Evolutionary conservation across 2,329 filamentous ascomycete genomes (phyloP).

Genomic region (Alternaria rosae): DNA sequence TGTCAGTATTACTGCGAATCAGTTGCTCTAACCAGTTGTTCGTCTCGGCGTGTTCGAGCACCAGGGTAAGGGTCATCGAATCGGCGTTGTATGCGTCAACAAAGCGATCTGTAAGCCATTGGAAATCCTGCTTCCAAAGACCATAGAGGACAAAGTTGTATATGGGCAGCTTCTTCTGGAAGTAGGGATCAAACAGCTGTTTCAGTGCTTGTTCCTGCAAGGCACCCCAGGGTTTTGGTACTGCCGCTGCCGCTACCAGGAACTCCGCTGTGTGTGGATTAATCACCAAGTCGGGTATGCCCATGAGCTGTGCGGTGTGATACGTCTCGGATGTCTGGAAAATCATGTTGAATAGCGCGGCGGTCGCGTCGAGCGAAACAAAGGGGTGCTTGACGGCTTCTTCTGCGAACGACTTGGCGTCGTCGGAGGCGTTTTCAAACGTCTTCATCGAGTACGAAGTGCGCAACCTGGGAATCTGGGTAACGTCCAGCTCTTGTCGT

Average conservation of each 20-base stretch:
- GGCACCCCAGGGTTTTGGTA: slow-evolving; percentile 77
- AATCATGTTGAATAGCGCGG: slow-evolving; percentile 69
- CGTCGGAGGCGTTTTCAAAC: slow-evolving; percentile 67
- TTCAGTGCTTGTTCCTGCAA: slow-evolving; percentile 78
- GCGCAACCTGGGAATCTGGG: slow-evolving; percentile 81
- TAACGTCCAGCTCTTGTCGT: slow-evolving; percentile 79
- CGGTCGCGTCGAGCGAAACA: slow-evolving; percentile 85
- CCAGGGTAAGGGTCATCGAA: slow-evolving; percentile 70
- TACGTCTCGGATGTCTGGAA: slow-evolving; percentile 66
- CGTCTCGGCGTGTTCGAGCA: slow-evolving; percentile 80
- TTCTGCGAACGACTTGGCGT: slow-evolving; percentile 66
- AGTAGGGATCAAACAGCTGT: slow-evolving; percentile 82
- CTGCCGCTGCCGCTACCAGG: slow-evolving; percentile 77
- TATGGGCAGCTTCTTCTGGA: slow-evolving; percentile 77
- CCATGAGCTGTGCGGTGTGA: slow-evolving; percentile 62
- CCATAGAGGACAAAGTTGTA: slow-evolving; percentile 91
- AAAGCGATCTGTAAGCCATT: slow-evolving; percentile 83
- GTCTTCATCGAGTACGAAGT: slow-evolving; percentile 75
- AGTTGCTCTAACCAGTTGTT: slow-evolving; percentile 86
- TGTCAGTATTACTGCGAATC: slow-evolving; percentile 78
- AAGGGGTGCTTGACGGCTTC: slow-evolving; percentile 83
- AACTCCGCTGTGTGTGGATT: slow-evolving; percentile 80
- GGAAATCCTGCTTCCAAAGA: slow-evolving; percentile 87
- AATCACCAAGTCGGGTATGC: slow-evolving; percentile 67
- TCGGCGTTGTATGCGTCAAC: slow-evolving; percentile 77